Conservation (phyloP, 805 yeast genomes). For the Saccharomycopsis microspora region DNA sequence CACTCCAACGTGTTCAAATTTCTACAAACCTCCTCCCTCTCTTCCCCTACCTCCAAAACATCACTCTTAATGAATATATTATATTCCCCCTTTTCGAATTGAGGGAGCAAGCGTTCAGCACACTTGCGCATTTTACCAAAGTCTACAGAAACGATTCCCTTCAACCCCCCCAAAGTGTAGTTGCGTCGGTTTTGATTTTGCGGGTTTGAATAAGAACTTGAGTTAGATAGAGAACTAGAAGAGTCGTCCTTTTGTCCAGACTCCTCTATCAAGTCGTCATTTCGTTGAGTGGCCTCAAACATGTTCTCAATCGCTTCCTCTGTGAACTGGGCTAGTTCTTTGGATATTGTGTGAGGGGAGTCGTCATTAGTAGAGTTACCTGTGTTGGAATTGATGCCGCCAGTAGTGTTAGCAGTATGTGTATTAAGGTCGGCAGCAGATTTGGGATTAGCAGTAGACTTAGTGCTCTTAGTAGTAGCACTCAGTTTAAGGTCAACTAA, state of each 20-base stretch:
- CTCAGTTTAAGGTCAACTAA: constrained; percentile 15
- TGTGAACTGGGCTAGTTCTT: constrained; percentile 16
- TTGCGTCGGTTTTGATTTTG: background rate
- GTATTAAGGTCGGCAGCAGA: constrained; percentile 16
- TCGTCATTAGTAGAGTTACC: constrained; percentile 14
- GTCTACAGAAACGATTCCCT: constrained; percentile 4
- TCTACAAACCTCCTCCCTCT: constrained; percentile 31
- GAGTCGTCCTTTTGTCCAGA: background rate
- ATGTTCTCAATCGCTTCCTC: constrained; percentile 15
- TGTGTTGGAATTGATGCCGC: too few species aligned
- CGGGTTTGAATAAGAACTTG: background rate
- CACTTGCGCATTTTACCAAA: background rate
- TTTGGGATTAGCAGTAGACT: constrained; percentile 11
- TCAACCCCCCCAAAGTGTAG: constrained; percentile 5
- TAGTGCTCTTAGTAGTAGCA: constrained; percentile 10
- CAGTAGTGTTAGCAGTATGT: too few species aligned
- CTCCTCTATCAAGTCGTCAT: constrained; percentile 10
- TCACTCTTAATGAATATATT: constrained; percentile 19
- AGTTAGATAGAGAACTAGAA: background rate
- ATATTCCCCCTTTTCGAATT: constrained; percentile 1
- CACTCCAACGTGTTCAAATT: constrained; percentile 57
- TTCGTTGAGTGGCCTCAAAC: constrained; percentile 13
- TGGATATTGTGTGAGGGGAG: background rate
- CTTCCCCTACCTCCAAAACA: constrained; percentile 25
- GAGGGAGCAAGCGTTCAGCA: background rate